Base-by-base conservation (phyloP, 306 rosid species). In the Cyclanthera cordifolia region DNA sequence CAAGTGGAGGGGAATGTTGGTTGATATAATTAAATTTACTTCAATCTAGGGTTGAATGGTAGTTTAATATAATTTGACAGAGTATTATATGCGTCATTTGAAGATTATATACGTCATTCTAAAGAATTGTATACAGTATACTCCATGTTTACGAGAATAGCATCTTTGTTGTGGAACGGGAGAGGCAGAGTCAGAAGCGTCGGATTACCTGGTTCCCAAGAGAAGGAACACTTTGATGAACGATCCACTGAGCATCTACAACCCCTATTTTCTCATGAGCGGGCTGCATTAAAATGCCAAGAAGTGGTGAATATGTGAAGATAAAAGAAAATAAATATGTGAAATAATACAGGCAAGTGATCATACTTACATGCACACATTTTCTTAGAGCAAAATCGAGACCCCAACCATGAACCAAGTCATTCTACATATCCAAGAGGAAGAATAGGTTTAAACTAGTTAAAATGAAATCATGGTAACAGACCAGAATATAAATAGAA, bases 391-490 rank as follows among this genome's bases (percentile, higher is more conserved):
- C 88, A 76, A 92, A 89, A 80, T 92, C 98, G 15, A 92, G 86
- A 41, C 98, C 98, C 98, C 98, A 92, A 73, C 98, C 98, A 76
- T 92, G 98, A 67, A 92, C 75, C 50, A 89, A 83, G 78, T 92
- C 96, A 79, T 89, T 92, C 98, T 92, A 72, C 73, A 71, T 13
- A 64, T 64, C 34, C 70, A 64, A 12, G 51, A 23, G 37, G 30
- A 59, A 60, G 67, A 57, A 19, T 48, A 58, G 1, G 46, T 39
- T 23, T 46, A 2, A 71, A 56, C 53, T 27, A 55, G 50, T 50
- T 3, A 43, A 72, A 58, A 28, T 14, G 8, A 70, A 13, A 28
- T 53, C 24, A 53, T 41, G 19, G 75, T 10, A 74, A 52, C 4
- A 27, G 5, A 59, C n/a, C n/a, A n/a, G n/a, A n/a, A n/a, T n/a